phyloP scores from a whole-genome alignment of 257 asterid species.

The Apocynum venetum region DNA sequence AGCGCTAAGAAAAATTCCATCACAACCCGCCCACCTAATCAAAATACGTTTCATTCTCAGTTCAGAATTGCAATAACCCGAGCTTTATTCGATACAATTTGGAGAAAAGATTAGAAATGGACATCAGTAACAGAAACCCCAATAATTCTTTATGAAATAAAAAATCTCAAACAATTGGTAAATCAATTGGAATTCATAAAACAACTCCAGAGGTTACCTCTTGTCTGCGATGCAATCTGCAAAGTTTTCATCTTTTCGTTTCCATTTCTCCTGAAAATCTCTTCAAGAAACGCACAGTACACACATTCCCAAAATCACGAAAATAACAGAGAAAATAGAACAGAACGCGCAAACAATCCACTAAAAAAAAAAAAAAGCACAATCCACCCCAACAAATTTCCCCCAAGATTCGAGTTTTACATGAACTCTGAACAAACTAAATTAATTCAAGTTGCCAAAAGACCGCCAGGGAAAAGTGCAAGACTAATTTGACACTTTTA shows the following conservation, averaged over 20 bases:
- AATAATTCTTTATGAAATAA: slow-evolving; percentile 16
- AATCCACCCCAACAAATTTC: no score
- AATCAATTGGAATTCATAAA: slow-evolving; percentile 18
- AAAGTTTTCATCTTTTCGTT: slow-evolving; percentile 11
- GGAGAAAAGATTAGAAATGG: slow-evolving; percentile 8
- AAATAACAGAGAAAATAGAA: no score
- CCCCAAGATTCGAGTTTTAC: no score
- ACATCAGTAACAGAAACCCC: slow-evolving; percentile 44
- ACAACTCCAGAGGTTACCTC: slow-evolving; percentile 37
- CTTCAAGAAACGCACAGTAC: no score
- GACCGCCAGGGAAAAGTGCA: no score
- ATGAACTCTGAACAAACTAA: no score
- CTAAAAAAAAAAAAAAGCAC: no score
- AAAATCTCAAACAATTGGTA: neutral
- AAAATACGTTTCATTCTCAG: neutral
- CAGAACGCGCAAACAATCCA: no score
- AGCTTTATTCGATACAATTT: slow-evolving; percentile 16
- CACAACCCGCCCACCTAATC: neutral
- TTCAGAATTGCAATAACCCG: slow-evolving; percentile 4
- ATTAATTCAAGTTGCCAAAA: no score
- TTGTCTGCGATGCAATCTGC: slow-evolving; percentile 16
- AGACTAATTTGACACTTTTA: no score
- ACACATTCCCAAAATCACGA: no score
- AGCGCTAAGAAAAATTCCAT: slow-evolving; percentile 16
- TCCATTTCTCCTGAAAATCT: no score